Evolutionary conservation across 371 early-diverging fungal species (phyloP).

Genomic region (Smittium culicis): DNA sequence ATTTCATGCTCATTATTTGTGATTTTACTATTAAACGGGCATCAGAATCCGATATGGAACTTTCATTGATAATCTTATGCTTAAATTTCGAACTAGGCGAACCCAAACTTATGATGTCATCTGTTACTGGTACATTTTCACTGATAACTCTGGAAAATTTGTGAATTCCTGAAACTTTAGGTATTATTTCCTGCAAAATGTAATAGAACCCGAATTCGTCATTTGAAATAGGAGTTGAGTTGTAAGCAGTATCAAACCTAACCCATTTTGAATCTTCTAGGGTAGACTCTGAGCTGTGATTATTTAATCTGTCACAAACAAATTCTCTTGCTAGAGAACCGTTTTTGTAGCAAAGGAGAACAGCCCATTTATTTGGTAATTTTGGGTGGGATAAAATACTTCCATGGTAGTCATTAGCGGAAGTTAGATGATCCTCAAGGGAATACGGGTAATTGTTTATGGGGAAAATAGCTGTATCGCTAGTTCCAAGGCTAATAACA

Average conservation of each 20-base stretch:
- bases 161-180: constrained; percentile 49
- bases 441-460: constrained; percentile 35
- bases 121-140: not conserved
- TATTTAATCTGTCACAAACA: constrained; percentile 38
- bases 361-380: constrained; percentile 42
- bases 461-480: constrained; percentile 58
- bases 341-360: constrained; percentile 71
- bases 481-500: constrained; percentile 63
- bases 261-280: constrained; percentile 35
- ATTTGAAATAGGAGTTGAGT: constrained; percentile 15
- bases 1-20: constrained; percentile 58
- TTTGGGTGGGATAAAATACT: constrained; percentile 63
- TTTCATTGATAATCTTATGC: not conserved
- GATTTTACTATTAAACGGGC: constrained; percentile 56
- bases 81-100: not conserved
- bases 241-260: constrained; percentile 35
- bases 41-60: constrained; percentile 19
- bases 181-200: constrained; percentile 61
- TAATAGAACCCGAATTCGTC: constrained; percentile 50
- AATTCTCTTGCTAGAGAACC: constrained; percentile 61
- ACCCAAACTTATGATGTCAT: not conserved
- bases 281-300: constrained; percentile 21
- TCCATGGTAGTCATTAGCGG: constrained; percentile 14
- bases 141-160: constrained; percentile 31
- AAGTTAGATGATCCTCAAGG: constrained; percentile 28